Conservation (phyloP, 2,329 filamentous ascomycete species). For the Penicillium sp. region DNA sequence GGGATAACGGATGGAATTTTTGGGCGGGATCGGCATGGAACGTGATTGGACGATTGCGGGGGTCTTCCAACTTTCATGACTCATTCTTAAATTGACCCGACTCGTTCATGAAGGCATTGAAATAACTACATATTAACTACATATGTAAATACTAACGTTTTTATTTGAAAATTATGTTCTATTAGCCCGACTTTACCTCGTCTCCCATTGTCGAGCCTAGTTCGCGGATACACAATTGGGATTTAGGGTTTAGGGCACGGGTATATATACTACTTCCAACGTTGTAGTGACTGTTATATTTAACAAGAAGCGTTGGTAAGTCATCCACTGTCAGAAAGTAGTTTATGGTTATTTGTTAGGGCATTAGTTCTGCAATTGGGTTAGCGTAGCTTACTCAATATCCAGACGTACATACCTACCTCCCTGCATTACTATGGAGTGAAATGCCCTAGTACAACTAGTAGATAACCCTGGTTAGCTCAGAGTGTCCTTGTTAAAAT, state of each 20-base stretch:
- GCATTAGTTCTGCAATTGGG: not conserved
- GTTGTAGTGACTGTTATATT: not conserved
- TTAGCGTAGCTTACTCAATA: not conserved
- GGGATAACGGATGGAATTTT: constrained; percentile 32
- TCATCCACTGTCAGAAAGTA: too few species aligned
- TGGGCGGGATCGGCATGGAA: constrained; percentile 30
- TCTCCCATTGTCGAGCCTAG: not conserved
- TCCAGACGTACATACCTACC: not conserved
- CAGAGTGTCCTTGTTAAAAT: not conserved
- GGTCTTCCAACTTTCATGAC: not conserved
- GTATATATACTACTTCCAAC: not conserved
- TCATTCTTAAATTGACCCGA: not conserved
- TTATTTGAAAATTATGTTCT: not conserved
- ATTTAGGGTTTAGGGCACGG: constrained; percentile 40
- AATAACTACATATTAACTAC: not conserved
- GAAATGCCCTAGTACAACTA: not conserved
- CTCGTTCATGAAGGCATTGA: not conserved
- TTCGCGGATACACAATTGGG: constrained; percentile 13
- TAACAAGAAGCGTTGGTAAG: too few species aligned
- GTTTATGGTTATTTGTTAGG: not conserved
- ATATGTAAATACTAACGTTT: not conserved
- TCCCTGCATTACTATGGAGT: too few species aligned
- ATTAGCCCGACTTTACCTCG: not conserved
- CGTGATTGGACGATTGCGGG: constrained; percentile 27
- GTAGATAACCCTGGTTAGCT: not conserved